Evolutionary conservation across 2,329 filamentous ascomycete species (phyloP).

Genomic region (Diaporthe sp.): DNA sequence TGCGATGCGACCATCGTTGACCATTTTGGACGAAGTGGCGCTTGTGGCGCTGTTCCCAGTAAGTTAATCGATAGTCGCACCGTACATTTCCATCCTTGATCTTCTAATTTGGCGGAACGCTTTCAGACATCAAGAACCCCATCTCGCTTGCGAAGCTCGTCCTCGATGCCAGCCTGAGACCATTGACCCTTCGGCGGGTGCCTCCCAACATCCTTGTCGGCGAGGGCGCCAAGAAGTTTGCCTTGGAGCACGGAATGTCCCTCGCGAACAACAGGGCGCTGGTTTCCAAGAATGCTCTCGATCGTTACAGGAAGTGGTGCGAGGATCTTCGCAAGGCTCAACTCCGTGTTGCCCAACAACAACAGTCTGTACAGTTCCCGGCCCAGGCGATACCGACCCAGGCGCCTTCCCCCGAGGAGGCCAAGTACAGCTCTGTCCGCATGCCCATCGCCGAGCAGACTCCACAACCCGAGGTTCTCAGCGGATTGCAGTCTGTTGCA

Average conservation of each 20-base stretch:
- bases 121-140: conserved; percentile 89
- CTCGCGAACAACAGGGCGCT: conserved; percentile 81
- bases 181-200: conserved; percentile 87
- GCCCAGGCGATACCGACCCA: neutral
- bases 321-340: conserved; percentile 72
- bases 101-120: neutral
- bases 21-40: conserved; percentile 90
- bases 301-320: conserved; percentile 84
- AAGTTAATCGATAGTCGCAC: conserved; percentile 52
- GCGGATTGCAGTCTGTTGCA: neutral
- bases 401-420: neutral
- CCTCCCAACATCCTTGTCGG: conserved; percentile 93
- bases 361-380: neutral
- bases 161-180: conserved; percentile 80
- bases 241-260: conserved; percentile 80
- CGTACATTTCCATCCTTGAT: neutral
- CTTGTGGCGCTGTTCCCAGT: conserved; percentile 92
- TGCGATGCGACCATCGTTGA: conserved; percentile 96
- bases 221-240: conserved; percentile 88
- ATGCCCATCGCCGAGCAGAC: neutral
- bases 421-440: neutral
- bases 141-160: conserved; percentile 88
- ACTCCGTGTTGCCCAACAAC: neutral
- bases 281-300: conserved; percentile 82
- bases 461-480: neutral